Percentiles rank a stretch among this genome's conserved stretches.
Conservation (phyloP, 805 yeast genomes). For the Yarrowia yakushimensis region DNA sequence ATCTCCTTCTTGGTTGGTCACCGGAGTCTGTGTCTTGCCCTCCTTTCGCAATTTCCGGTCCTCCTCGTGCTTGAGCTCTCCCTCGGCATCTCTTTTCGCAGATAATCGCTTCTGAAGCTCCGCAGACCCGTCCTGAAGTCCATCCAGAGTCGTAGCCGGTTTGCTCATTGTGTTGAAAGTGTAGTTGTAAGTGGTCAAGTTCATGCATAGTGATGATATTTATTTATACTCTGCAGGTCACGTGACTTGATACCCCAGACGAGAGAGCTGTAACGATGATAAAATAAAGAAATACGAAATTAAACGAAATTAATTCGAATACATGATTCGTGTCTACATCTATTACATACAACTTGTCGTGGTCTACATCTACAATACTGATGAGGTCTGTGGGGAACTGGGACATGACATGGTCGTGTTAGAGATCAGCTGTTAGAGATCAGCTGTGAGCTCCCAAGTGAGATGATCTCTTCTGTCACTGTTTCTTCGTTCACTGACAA, state of each 20-base stretch:
- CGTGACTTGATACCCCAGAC: not conserved
- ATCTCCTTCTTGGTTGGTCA: conserved; percentile 27
- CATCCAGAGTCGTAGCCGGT: conserved; percentile 16
- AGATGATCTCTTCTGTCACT: too few relatives aligned
- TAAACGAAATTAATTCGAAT: too few relatives aligned
- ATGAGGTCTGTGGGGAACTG: too few relatives aligned
- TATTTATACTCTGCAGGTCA: not conserved
- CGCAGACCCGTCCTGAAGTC: conserved; percentile 19
- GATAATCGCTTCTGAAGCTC: conserved; percentile 9
- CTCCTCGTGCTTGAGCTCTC: conserved; percentile 19
- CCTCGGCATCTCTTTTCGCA: conserved; percentile 5
- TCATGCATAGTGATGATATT: not conserved
- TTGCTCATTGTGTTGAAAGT: not conserved
- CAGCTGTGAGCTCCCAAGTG: too few relatives aligned
- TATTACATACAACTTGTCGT: too few relatives aligned
- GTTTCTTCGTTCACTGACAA: too few relatives aligned
- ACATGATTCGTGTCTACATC: too few relatives aligned
- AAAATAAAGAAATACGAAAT: too few relatives aligned
- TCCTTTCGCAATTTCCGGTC: conserved; percentile 8
- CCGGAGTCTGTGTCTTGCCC: not conserved
- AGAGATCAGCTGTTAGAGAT: too few relatives aligned
- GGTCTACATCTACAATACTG: too few relatives aligned
- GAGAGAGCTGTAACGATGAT: too few relatives aligned
- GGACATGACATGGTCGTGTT: too few relatives aligned
- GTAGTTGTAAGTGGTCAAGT: not conserved